Base-by-base conservation (phyloP, 2,329 filamentous ascomycete genomes). In the Claviceps digitariae region DNA sequence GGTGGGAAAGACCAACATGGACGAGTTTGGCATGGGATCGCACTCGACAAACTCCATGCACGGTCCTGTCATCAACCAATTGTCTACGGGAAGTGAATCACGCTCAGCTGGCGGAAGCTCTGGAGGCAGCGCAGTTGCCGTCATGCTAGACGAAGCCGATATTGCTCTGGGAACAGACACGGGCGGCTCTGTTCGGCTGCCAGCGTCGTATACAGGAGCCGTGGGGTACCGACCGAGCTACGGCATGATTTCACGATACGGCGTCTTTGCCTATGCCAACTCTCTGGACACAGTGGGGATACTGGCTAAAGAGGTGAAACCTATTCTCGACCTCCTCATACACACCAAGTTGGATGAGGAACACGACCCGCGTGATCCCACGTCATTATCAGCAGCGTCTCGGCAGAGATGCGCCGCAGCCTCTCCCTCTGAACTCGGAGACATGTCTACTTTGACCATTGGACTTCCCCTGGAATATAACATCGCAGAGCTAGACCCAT, bases 21-120 rank as follows among this genome's bases (percentile, higher is more conserved):
- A 97, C 69, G 93, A 95, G 65, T 95, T 95, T 65, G 90, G 90
- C 29, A 95, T 95, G 90, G 90, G 90, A 2, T 94, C 89, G 9
- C 84, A 95, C 61, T 90, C 88, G 1, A 71, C 72, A 51, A 82
- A 84, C 61, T 90, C 88, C 1, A 69, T 74, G 52, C 81, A 83
- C 60, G 87, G 86, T 1, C 66, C 79, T 1, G 86, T 91, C 4
- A 72, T 66, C 51, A 82, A 78, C 56, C 72, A 69, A 8, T 67
- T 72, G 51, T 70, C 63, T 12, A 34, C 17, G 0, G 55, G 64
- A 1, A 55, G 61, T 45, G 54, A 63, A 21, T 52, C 70, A 54
- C 66, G 81, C 27, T 93, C 89, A 0, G 84, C 86, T 0, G 90
- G 90, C 40, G 90, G 90, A 31, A 96, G 90, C 66, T 97, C 91